These are phyloP conservation scores for Ogataea nakhonphanomensis DNA, from an alignment of 805 yeast genomes.

Conservation along the genomic window DNA sequence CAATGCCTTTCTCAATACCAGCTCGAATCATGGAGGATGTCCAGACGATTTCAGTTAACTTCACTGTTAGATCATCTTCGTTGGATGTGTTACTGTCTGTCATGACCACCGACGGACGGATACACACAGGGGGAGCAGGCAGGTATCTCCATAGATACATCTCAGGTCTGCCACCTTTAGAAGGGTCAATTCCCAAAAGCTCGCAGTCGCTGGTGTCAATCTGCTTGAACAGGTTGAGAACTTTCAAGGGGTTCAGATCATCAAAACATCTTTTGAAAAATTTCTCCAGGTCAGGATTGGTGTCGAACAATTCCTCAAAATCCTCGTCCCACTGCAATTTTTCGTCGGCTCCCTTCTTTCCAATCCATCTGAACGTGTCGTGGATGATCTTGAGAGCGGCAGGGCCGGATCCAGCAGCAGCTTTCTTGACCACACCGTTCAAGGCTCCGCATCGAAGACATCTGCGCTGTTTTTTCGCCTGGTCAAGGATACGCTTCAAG, in stretches of 20 bases:
- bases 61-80: slow-evolving; percentile 96
- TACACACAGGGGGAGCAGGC: slow-evolving; percentile 99
- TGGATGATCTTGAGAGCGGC: slow-evolving; percentile 95
- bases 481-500: slow-evolving; percentile 78
- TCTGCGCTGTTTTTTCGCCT: slow-evolving; percentile 91
- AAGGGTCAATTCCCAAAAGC: slow-evolving; percentile 83
- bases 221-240: slow-evolving; percentile 81
- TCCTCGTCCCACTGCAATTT: slow-evolving; percentile 85
- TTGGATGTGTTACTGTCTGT: slow-evolving; percentile 85
- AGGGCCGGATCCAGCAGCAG: slow-evolving; percentile 85
- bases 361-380: slow-evolving; percentile 93
- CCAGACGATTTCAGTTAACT: slow-evolving; percentile 95
- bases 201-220: slow-evolving; percentile 87
- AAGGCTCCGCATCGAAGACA: slow-evolving; percentile 83
- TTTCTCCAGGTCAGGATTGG: slow-evolving; percentile 85
- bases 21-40: slow-evolving; percentile 91
- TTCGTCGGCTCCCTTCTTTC: slow-evolving; percentile 84
- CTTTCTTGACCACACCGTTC: slow-evolving; percentile 96
- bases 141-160: slow-evolving; percentile 95
- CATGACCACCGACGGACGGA: slow-evolving; percentile 94
- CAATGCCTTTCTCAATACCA: slow-evolving; percentile 91
- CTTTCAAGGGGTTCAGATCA: slow-evolving; percentile 90
- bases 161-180: slow-evolving; percentile 90
- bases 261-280: slow-evolving; percentile 85
- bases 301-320: slow-evolving; percentile 65